A percentile compares a stretch with the other conserved stretches of the same genome.
Evolutionary conservation across 2,329 filamentous ascomycete species (phyloP).

Genomic region (Pseudocercospora fijiensis): DNA sequence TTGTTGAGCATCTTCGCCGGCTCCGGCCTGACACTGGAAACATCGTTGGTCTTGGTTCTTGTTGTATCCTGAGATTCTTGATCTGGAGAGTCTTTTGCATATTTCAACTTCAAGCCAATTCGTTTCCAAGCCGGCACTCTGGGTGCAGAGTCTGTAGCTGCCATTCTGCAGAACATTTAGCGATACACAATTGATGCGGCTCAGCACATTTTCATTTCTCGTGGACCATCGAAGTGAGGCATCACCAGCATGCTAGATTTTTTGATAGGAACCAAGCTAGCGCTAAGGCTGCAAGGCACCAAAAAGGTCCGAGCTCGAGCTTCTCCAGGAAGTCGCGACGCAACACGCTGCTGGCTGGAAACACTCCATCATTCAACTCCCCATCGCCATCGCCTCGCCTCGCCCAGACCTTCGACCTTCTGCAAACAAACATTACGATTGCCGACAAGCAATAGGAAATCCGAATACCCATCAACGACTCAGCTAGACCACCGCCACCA

Average conservation of each 20-base stretch:
- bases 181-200: background rate
- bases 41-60: background rate
- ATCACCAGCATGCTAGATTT: background rate
- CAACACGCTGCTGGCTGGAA: conserved; percentile 4
- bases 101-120: conserved; percentile 60
- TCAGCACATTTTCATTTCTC: background rate
- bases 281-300: background rate
- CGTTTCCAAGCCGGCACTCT: conserved; percentile 59
- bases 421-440: background rate
- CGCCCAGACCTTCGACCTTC: background rate
- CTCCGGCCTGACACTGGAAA: background rate
- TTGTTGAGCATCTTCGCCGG: conserved; percentile 12
- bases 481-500: conserved; percentile 25
- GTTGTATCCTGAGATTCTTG: conserved; percentile 10
- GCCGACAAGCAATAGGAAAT: background rate
- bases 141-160: conserved; percentile 21
- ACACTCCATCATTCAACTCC: background rate
- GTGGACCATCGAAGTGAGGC: background rate
- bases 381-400: background rate
- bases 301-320: conserved; percentile 3
- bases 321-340: background rate
- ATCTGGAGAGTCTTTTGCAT: conserved; percentile 42
- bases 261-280: background rate
- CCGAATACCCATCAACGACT: background rate
- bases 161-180: background rate